These are phyloP conservation scores for Vitis riparia DNA, from an alignment of 164 flowering plant species.

Conservation along the genomic window DNA sequence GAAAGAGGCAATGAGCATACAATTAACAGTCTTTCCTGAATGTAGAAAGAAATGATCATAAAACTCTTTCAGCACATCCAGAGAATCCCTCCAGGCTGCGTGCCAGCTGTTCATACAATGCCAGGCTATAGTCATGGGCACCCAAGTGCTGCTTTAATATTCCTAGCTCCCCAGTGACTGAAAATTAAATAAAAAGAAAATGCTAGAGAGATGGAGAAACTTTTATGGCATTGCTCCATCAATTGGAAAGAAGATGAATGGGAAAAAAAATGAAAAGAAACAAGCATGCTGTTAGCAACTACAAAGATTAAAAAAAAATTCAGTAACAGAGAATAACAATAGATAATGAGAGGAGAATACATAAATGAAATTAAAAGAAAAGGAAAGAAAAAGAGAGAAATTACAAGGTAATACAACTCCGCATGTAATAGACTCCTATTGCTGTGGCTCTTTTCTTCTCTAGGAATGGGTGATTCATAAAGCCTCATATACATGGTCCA, in stretches of 20 bases:
- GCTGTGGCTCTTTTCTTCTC: neutral
- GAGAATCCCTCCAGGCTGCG: too few species aligned
- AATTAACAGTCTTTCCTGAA: too few species aligned
- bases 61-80: too few species aligned
- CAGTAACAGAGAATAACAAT: neutral
- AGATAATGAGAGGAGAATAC: neutral
- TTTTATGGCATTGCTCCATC: neutral
- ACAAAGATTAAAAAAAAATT: slow-evolving; percentile 3
- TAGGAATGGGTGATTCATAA: neutral
- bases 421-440: neutral
- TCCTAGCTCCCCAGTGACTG: too few species aligned
- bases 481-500: slow-evolving; percentile 29
- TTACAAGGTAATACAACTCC: slow-evolving; percentile 17
- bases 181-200: too few species aligned
- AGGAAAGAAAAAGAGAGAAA: neutral
- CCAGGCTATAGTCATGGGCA: too few species aligned
- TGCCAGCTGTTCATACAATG: too few species aligned
- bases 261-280: neutral
- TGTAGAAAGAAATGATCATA: too few species aligned
- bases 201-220: too few species aligned
- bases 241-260: neutral
- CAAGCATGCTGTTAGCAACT: neutral
- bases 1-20: too few species aligned
- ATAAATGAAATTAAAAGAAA: neutral
- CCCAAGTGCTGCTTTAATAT: too few species aligned